Conservation (phyloP, 805 yeast genomes). For the Soucietia sequanensis region DNA sequence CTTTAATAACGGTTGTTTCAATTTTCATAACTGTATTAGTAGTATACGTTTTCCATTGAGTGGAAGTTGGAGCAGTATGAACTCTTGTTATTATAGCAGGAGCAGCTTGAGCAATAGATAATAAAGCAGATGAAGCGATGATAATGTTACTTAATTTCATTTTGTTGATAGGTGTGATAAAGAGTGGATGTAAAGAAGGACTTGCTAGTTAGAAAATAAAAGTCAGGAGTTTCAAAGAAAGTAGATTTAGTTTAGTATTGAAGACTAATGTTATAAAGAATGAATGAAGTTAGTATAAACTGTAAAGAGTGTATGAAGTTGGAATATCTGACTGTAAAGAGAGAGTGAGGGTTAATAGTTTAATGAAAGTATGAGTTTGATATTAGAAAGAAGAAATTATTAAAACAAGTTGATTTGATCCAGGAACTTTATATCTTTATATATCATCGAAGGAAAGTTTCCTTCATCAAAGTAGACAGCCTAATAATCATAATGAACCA, state of each 20-base stretch:
- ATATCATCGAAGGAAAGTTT: too few relatives aligned
- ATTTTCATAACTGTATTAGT: conserved; percentile 11
- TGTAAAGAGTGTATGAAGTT: neutral
- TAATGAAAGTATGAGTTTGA: neutral
- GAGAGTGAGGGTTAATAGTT: too few relatives aligned
- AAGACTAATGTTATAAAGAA: neutral
- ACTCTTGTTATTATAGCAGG: conserved; percentile 22
- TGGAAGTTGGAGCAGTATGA: conserved; percentile 28
- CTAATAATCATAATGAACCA: neutral
- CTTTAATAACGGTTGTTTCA: conserved; percentile 14
- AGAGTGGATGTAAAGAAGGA: too few relatives aligned
- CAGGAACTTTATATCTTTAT: neutral
- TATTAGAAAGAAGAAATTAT: too few relatives aligned
- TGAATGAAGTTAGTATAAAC: neutral
- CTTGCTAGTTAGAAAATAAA: too few relatives aligned
- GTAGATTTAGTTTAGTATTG: neutral
- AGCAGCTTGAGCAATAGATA: conserved; percentile 20
- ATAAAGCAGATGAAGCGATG: conserved; percentile 11
- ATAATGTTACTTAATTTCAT: conserved; percentile 3
- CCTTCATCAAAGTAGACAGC: too few relatives aligned
- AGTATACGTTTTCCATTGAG: conserved; percentile 21
- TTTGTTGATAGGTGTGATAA: neutral
- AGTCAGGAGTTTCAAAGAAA: neutral
- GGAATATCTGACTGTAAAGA: too few relatives aligned
- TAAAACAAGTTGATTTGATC: too few relatives aligned